A percentile compares a stretch with the other conserved stretches of the same genome.
Conservation (phyloP, 1,139 yeast genomes). For the Yamadazyma sp. region DNA sequence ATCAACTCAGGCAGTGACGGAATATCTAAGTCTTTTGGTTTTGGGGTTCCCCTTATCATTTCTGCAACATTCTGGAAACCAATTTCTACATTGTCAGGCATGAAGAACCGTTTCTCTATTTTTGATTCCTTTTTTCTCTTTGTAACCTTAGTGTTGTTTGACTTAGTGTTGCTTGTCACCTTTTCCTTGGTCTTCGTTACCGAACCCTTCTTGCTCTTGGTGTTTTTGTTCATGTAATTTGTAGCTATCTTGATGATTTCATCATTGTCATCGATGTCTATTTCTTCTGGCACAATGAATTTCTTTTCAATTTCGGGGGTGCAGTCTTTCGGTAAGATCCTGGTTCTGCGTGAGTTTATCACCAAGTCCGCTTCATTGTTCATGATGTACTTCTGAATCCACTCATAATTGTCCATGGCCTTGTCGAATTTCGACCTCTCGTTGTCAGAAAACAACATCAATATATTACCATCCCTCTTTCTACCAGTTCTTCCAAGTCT, state of each 20-base stretch:
- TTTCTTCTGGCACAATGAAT: conserved; percentile 68
- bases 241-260: conserved; percentile 68
- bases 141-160: conserved; percentile 8
- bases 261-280: conserved; percentile 60
- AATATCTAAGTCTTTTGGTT: conserved; percentile 12
- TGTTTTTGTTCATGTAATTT: conserved; percentile 36
- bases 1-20: conserved; percentile 11
- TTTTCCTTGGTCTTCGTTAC: conserved; percentile 17
- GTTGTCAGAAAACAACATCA: conserved; percentile 73
- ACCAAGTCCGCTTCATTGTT: conserved; percentile 37
- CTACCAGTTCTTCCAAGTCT: conserved; percentile 99
- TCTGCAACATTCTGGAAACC: conserved; percentile 64
- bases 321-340: conserved; percentile 62
- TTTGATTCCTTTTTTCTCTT: conserved; percentile 17
- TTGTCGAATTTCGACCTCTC: conserved; percentile 79
- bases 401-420: conserved; percentile 82
- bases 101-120: conserved; percentile 49
- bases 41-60: conserved; percentile 38
- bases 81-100: conserved; percentile 77
- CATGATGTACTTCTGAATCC: conserved; percentile 67
- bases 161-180: conserved; percentile 16
- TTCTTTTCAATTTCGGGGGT: conserved; percentile 57
- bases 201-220: conserved; percentile 8
- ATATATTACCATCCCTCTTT: conserved; percentile 81
- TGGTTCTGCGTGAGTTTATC: conserved; percentile 46